A percentile compares a stretch with the other conserved stretches of the same genome.
phyloP scores from a whole-genome alignment of 2,329 filamentous ascomycete genomes.

The Aspergillus transmontanensis region DNA sequence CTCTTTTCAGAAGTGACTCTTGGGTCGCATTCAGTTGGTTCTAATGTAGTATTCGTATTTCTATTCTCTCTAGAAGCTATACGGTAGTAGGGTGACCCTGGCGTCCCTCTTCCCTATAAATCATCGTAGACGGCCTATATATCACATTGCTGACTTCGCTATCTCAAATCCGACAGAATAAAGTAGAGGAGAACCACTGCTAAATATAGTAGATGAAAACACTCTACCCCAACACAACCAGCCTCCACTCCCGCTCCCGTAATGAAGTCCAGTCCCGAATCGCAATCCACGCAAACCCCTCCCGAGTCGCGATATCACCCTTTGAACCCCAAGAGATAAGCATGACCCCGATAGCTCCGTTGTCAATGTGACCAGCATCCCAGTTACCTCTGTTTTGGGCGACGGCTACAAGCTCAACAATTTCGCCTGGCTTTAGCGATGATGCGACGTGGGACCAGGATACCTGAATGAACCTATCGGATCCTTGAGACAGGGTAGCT shows the following conservation, averaged over 20 bases:
- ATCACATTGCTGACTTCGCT: no score
- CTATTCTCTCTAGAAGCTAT: no score
- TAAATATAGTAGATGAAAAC: no score
- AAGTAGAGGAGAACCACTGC: no score
- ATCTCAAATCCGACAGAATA: no score
- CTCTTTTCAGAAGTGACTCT: no score
- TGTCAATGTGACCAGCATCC: background rate
- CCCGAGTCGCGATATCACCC: background rate
- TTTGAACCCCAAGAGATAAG: background rate
- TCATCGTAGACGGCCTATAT: no score
- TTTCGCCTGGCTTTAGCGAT: background rate
- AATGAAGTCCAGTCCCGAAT: constrained; percentile 1
- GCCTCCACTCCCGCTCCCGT: background rate
- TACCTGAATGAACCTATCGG: background rate
- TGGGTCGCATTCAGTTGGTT: no score
- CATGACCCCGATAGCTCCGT: background rate
- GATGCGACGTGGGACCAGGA: background rate
- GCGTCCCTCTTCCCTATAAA: no score
- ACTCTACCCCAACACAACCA: background rate
- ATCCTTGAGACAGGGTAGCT: background rate
- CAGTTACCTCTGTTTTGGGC: background rate
- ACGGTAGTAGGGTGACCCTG: accelerated
- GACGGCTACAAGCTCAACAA: background rate
- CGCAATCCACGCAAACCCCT: background rate
- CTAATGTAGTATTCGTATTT: no score